Evolutionary conservation across 2,329 filamentous ascomycete genomes (phyloP).

Genomic region (Penicillium sp.): DNA sequence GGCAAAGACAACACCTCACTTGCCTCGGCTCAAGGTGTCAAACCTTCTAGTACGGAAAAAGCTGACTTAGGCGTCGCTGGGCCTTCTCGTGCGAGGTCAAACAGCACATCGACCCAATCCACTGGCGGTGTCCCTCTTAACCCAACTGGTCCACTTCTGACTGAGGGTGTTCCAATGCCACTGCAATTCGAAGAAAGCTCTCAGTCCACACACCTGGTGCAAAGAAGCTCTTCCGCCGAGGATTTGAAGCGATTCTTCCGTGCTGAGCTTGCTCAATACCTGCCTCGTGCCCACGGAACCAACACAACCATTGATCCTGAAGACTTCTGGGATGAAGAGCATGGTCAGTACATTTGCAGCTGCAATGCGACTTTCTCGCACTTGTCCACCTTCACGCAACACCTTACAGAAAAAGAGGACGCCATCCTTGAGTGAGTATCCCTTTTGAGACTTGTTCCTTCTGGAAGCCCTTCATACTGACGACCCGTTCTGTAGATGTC

Average conservation of each 20-base stretch:
- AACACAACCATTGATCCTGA: constrained; percentile 18
- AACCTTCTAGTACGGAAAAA: not conserved
- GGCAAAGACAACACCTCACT: not conserved
- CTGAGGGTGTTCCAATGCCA: not conserved
- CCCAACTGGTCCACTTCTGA: not conserved
- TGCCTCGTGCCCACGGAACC: not conserved
- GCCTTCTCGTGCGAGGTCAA: not conserved
- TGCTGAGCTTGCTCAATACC: not conserved
- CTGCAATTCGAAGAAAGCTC: not conserved
- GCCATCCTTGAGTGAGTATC: constrained; percentile 13
- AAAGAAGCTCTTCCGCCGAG: not conserved
- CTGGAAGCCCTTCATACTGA: not conserved
- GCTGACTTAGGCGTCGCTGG: not conserved
- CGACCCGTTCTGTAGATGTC: constrained; percentile 31
- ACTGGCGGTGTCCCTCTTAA: not conserved
- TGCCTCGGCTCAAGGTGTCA: not conserved
- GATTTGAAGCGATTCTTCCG: not conserved
- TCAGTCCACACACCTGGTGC: not conserved
- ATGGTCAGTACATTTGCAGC: constrained; percentile 36
- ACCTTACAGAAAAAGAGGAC: not conserved
- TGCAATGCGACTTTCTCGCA: constrained; percentile 24
- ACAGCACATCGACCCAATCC: constrained; percentile 1
- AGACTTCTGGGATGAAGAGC: constrained; percentile 28
- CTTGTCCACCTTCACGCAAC: not conserved
- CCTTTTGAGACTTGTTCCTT: not conserved